Base-by-base conservation (phyloP, 2,329 filamentous ascomycete genomes). In the Nemania sp. region DNA sequence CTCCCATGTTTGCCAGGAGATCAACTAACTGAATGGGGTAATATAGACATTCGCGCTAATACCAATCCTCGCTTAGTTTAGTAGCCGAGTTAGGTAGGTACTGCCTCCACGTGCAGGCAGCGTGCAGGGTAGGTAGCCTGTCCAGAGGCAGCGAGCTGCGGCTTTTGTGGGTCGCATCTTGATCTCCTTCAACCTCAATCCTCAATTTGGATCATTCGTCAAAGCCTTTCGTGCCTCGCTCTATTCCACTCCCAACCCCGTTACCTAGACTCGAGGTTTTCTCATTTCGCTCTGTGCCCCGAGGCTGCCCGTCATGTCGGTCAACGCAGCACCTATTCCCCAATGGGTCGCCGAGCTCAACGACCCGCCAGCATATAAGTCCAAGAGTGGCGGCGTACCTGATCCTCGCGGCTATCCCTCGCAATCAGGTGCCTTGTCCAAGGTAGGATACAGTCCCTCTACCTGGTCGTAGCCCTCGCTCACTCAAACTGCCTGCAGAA, bases 331-430 rank as follows among this genome's bases (percentile, higher is more conserved):
- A 74, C 45, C 78, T 79, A 42, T 81, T 79, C 93, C 93, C 35
- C 81, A 84, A 82, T 99, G 95, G 95, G 91, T 94, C 35, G 77
- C 88, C 66, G 88, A 96, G 71, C 84, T 98, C 68, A 88, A 88
- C 72, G 85, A 85, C 46, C 85, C 91, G 34, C 87, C 91, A 21
- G 74, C 84, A 21, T 73, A 85, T 52, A 90, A 86, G 74, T 76
- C 87, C 53, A 92, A 91, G 77, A 82, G 84, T 52, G 73, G 80
- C 68, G 84, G 83, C 73, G 87, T 97, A 67, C 83, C 89, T 60
- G 93, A 99, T 75, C 95, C 95, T 51, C 91, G 91, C 55, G 94
- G 95, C 73, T 98, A 88, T 80, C 87, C 87, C 32, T 77, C 75
- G 73, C 86, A 77, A 71, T 73, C 77, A 61, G 62, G 73, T 25